Evolutionary conservation across 2,329 filamentous ascomycete genomes (phyloP).

Genomic region (Fusarium protoensiforme): DNA sequence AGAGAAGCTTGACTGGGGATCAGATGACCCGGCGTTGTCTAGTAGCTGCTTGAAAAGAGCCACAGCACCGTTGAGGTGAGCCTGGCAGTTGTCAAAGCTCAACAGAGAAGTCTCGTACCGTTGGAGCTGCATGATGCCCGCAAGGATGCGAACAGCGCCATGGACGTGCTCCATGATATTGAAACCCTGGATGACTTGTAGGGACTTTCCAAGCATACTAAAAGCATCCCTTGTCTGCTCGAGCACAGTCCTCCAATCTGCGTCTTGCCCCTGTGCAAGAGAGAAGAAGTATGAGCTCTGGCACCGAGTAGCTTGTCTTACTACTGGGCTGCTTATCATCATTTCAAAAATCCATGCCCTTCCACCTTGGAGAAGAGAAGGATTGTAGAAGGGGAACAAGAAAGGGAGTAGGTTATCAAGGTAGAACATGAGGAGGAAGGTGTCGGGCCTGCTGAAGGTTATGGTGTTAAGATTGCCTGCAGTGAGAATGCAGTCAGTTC

Average conservation of each 20-base stretch:
- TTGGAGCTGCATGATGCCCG: not conserved
- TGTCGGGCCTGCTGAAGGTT: not conserved
- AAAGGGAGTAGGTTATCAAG: not conserved
- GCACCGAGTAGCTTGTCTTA: not conserved
- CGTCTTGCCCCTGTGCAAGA: not conserved
- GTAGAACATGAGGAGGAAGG: not conserved
- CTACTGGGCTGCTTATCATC: not conserved
- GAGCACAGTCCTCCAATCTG: not conserved
- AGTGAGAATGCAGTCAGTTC: not conserved
- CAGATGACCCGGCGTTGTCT: not conserved
- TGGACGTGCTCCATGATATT: not conserved
- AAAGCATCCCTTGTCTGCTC: not conserved
- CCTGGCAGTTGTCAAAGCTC: not conserved
- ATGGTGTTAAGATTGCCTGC: not conserved
- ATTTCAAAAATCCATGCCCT: not conserved
- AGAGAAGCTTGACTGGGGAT: not conserved
- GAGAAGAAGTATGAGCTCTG: not conserved
- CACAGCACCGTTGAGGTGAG: not conserved
- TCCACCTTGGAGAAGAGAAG: not conserved
- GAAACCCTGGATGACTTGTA: not conserved
- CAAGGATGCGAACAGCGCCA: not conserved
- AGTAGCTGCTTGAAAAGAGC: not conserved
- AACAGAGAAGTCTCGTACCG: not conserved
- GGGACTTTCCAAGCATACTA: not conserved
- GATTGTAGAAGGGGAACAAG: not conserved